phyloP scores from a whole-genome alignment of 2,329 filamentous ascomycete species.

The Penicillium sp. region DNA sequence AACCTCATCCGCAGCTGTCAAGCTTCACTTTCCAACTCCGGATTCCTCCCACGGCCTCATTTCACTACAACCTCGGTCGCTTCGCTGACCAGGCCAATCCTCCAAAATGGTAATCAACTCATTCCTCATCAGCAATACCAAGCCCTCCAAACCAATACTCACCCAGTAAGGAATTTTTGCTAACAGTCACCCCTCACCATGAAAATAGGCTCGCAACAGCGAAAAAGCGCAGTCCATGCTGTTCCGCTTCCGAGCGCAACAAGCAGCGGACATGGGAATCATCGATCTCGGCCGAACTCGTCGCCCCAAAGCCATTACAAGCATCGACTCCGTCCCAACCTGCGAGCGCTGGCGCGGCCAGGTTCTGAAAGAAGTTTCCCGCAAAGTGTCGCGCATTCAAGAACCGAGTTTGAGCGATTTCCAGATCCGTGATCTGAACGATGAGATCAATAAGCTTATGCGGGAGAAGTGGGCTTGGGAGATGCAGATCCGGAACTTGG shows the following conservation, averaged over 20 bases:
- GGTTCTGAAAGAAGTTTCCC: conserved; percentile 93
- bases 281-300: conserved; percentile 88
- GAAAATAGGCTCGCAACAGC: conserved; percentile 79
- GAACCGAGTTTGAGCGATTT: conserved; percentile 89
- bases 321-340: conserved; percentile 75
- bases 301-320: conserved; percentile 86
- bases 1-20: conserved; percentile 27
- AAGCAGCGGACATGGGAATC: conserved; percentile 93
- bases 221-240: conserved; percentile 99
- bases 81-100: conserved; percentile 17
- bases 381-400: conserved; percentile 95
- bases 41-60: conserved; percentile 20
- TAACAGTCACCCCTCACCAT: conserved; percentile 19
- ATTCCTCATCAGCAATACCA: neutral
- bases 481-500: conserved; percentile 88
- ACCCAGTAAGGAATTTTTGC: conserved; percentile 16
- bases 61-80: conserved; percentile 12
- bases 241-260: conserved; percentile 97
- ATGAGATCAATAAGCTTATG: conserved; percentile 99
- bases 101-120: conserved; percentile 31
- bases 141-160: neutral
- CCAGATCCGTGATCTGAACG: conserved; percentile 96
- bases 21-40: conserved; percentile 23
- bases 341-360: conserved; percentile 99
- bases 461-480: conserved; percentile 99